Conservation (phyloP, 495 filamentous ascomycete genomes). For the Xylaria castorea region DNA sequence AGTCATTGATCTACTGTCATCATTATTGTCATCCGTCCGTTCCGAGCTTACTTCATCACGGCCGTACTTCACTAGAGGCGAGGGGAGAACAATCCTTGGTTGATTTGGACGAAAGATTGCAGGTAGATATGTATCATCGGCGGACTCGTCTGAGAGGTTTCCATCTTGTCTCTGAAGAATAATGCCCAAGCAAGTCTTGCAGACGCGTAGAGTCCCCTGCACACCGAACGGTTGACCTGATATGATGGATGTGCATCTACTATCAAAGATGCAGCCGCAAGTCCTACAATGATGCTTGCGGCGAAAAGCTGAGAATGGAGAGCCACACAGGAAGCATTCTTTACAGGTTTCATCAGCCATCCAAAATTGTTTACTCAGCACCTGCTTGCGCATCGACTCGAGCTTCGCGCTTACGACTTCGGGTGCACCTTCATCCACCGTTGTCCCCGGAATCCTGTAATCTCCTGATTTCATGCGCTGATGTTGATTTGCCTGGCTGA, state of each 20-base stretch:
- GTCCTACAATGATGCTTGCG: conserved; percentile 96
- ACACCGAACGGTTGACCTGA: conserved; percentile 88
- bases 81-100: conserved; percentile 41
- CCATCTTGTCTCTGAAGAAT: conserved; percentile 90
- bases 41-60: conserved; percentile 51
- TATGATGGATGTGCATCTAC: conserved; percentile 91
- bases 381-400: conserved; percentile 76
- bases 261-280: conserved; percentile 96
- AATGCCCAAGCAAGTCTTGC: conserved; percentile 91
- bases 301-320: conserved; percentile 89
- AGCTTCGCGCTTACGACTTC: conserved; percentile 66
- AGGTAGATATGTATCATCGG: conserved; percentile 67
- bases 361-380: conserved; percentile 95
- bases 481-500: conserved; percentile 51
- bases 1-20: conserved; percentile 52
- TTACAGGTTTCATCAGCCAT: conserved; percentile 99
- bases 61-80: conserved; percentile 34
- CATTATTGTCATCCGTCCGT: conserved; percentile 47
- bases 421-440: conserved; percentile 60
- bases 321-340: conserved; percentile 92
- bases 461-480: conserved; percentile 51
- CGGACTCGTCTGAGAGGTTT: conserved; percentile 76
- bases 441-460: conserved; percentile 60
- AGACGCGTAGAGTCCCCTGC: conserved; percentile 83
- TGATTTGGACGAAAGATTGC: conserved; percentile 60